Evolutionary conservation across 2,329 filamentous ascomycete species (phyloP), one percentile per base, ranked within the genome.

Genomic region (Paecilomyces sp.): DNA sequence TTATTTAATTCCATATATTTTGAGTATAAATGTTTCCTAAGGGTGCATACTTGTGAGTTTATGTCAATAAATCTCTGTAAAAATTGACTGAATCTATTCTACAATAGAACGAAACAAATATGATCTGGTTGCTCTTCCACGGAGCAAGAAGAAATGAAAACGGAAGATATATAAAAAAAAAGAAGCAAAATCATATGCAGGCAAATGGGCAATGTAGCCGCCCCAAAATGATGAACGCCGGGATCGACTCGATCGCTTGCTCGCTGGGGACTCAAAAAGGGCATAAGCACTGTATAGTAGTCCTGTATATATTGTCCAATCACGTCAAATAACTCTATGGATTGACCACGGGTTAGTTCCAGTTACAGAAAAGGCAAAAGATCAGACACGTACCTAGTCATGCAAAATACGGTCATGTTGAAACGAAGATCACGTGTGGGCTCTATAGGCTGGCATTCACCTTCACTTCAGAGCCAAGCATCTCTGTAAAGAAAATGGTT

Each of bases 341-440:
- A 47, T 28, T 28, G 8, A 13, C 13, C 28, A 3, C 6, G n/a
- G 51, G 51, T 53, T 15, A 53, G 22, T 3, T 53, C 22, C 24
- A 25, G 11, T 22, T 30, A 1, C 1, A 30, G 24, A 53, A 30
- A 28, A 30, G 13, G 11, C 3, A 25, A n/a, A 25, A 25, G 12
- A 53, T 8, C 11, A 3, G 31, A 12, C 2, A 33, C 25, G 6
- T 11, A 53, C 59, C 58, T 54, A 34, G n/a, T 58, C 59, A 55
- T 13, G 30, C 52, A 53, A 53, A 53, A 53, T 59, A 58, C 51
- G 53, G 24, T 36, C 30, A 52, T 62, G 41, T 58, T 53, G 8
- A 47, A 47, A 55, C 3, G 54, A 13, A 13, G n/a, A 22, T 33
- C 7, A 28, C 25, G 25, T 28, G 2, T 6, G 54, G 2, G 18